Conservation (phyloP, 2,329 filamentous ascomycete species). For the Fusarium cicatricum region DNA sequence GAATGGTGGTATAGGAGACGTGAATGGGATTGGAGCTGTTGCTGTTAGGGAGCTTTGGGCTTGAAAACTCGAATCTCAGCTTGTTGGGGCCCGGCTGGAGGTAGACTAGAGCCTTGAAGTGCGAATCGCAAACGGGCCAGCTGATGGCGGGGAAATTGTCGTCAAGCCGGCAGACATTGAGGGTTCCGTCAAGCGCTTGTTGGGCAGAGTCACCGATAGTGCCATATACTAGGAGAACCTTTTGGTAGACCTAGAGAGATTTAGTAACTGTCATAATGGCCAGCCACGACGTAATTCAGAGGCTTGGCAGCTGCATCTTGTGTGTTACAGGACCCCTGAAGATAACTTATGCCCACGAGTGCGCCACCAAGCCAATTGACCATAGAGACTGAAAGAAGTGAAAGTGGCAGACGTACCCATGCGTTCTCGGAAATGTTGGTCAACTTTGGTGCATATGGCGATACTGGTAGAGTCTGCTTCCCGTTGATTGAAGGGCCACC, state of each 20-base stretch:
- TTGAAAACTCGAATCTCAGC: conserved; percentile 86
- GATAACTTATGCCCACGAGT: conserved; percentile 22
- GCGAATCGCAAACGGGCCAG: conserved; percentile 89
- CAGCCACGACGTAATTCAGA: background rate
- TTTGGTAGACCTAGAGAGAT: conserved; percentile 80
- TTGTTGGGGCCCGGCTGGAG: conserved; percentile 91
- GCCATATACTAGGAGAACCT: conserved; percentile 82
- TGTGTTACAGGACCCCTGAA: conserved; percentile 21
- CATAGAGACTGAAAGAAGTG: conserved; percentile 14
- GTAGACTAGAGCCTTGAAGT: conserved; percentile 92
- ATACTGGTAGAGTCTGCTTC: conserved; percentile 68
- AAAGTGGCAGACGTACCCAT: conserved; percentile 70
- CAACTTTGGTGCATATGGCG: conserved; percentile 82
- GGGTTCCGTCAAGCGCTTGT: conserved; percentile 76
- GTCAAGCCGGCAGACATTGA: conserved; percentile 83
- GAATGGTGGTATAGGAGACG: conserved; percentile 80
- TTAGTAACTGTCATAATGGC: conserved; percentile 34
- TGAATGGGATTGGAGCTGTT: conserved; percentile 75
- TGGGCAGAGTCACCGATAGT: conserved; percentile 77
- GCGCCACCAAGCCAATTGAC: conserved; percentile 19
- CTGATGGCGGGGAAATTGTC: conserved; percentile 82
- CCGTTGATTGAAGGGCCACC: conserved; percentile 63
- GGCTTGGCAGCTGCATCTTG: conserved; percentile 16
- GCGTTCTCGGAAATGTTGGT: conserved; percentile 81
- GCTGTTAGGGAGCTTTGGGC: conserved; percentile 78